A percentile compares a stretch with the other conserved stretches of the same genome.
Conservation (phyloP, 169 alveolate genomes). For the Blepharisma undulans region DNA sequence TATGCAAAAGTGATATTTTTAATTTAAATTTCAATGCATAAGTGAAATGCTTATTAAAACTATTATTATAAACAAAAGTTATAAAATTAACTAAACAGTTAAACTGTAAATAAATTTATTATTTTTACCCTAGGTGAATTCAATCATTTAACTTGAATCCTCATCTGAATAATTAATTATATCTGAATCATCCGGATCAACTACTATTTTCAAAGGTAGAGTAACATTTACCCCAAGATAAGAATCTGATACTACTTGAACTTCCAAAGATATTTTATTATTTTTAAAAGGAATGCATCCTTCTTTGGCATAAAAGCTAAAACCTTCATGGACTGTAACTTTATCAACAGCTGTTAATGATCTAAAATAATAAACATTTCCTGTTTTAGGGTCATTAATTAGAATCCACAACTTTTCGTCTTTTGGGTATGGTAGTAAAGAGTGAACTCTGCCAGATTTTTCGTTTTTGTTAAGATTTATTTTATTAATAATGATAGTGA, state of each 20-base stretch:
- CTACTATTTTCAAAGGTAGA: neutral
- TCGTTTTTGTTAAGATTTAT: neutral
- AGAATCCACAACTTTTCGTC: neutral
- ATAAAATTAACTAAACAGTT: no score
- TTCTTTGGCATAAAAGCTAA: neutral
- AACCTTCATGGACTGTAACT: neutral
- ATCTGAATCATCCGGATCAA: neutral
- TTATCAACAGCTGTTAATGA: neutral
- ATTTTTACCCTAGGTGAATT: no score
- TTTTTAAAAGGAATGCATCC: neutral
- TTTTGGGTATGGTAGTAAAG: neutral
- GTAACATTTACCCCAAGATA: neutral
- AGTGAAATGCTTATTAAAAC: no score
- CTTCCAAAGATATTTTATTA: neutral
- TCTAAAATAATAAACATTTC: neutral
- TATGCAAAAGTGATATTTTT: conserved; percentile 2
- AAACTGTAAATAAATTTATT: no score
- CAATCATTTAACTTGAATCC: neutral
- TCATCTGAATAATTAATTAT: neutral
- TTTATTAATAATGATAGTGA: neutral
- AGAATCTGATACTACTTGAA: neutral
- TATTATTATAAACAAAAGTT: no score
- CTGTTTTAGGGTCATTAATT: neutral
- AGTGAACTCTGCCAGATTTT: neutral
- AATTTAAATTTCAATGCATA: no score